Evolutionary conservation across 2,329 filamentous ascomycete genomes (phyloP), one percentile per base, ranked within the genome.

Genomic region (Colletotrichum sp.): DNA sequence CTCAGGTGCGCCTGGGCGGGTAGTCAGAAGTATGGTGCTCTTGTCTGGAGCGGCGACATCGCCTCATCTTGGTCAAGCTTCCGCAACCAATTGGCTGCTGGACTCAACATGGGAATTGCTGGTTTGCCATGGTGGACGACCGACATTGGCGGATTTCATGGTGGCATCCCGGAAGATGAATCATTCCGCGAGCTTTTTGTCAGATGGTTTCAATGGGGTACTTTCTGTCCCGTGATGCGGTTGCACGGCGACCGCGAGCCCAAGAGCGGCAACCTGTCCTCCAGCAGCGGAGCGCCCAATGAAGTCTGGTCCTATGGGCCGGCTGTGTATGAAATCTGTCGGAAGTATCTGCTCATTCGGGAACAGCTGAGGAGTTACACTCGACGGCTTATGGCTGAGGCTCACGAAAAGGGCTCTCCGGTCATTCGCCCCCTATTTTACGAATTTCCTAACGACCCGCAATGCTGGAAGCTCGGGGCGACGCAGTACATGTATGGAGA

Each of bases 71-170:
- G 92, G 92, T 82, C 81, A 3, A 90, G 87, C 26, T 86, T 93
- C 62, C 87, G 90, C 6, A 88, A 90, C 72, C 91, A 94, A 80
- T 83, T 94, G 4, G 86, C 90, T 0, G 92, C 92, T 0, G 92
- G 92, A 0, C 83, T 94, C 21, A 92, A 92, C 79, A 92, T 93
- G 89, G 92, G 91, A 0, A 83, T 94, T 7, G 86, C 91, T 0
- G 92, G 92, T 0, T 86, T 94, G 13, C 88, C 91, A 0, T 93
- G 92, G 92, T 94, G 91, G 91, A 94, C 92, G 0, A 94, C 92
- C 1, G 92, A 94, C 78, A 94, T 94, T 70, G 92, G 92, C 2
- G 92, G 92, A 1, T 94, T 94, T 79, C 92, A 94, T 79, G 92
- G 92, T 7, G 92, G 92, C 0, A 86, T 92, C 75, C 90, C 91